Evolutionary conservation across 2,329 filamentous ascomycete species (phyloP), one percentile per base, ranked within the genome.

Genomic region (Zarea fungicola): DNA sequence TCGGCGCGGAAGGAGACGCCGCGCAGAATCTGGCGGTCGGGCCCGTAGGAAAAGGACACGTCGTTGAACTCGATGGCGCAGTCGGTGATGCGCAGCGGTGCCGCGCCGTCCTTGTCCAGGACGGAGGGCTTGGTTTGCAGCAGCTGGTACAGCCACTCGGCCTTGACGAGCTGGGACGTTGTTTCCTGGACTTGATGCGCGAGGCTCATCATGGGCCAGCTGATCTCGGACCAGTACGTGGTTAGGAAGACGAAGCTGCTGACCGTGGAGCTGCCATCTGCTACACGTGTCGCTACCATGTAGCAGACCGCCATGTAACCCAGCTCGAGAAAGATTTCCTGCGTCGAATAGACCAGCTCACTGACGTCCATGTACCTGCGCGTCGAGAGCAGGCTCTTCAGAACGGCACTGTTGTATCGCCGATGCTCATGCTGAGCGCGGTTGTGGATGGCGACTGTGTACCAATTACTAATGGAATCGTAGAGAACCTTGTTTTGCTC

Each of bases 231-330:
- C 84, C 84, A 88, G 62, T 86, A 87, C 28, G 78, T 74, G 14
- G 84, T 68, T 22, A 88, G 64, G 16, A 82, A 81, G 5, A 87
- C 77, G 52, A 88, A 83, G 51, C 75, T 76, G 34, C 82, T 82
- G 11, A 83, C 43, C 5, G 49, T 42, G 6, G 36, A 45, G 5
- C 16, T 16, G 4, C 42, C 49, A 29, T 51, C 49, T 7, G 29
- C 49, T 2, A 45, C 37, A 4, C 43, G 35, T 2, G 29, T 41
- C 2, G 49, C 49, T 11, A 54, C 54, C 13, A 59, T 54, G 9
- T 60, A 60, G 13, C 49, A 58, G 2, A 55, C 56, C 16, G 57
- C 55, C 22, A 58, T 57, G 28, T 58, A 48, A 28, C 57, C 55
- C 3, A 53, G 26, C 26, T 58, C 49, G 39, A 58, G 42, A 26